These are phyloP conservation scores for Allantophomopsis lycopodina DNA, from an alignment of 2,329 filamentous ascomycete species.

Conservation along the genomic window DNA sequence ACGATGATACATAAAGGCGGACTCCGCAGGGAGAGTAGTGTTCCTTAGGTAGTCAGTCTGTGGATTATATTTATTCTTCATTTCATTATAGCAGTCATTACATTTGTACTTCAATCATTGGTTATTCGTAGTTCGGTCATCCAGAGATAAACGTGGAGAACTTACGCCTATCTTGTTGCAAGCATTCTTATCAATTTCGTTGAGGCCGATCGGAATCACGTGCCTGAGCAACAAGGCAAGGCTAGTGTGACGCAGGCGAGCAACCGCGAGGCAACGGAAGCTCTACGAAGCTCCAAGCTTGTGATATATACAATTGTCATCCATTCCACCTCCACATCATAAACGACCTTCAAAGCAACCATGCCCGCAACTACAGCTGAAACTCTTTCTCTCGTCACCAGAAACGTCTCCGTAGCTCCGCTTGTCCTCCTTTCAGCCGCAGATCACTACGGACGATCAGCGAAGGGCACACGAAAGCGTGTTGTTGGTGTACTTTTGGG, in stretches of 20 bases:
- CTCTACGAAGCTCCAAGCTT: constrained; percentile 7
- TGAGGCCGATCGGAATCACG: too few relatives aligned
- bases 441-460: constrained; percentile 94
- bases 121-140: too few relatives aligned
- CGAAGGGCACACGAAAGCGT: constrained; percentile 73
- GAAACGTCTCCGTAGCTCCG: constrained; percentile 92
- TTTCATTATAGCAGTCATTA: too few relatives aligned
- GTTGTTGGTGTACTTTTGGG: constrained; percentile 91
- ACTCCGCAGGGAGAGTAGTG: too few relatives aligned
- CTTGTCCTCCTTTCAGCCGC: constrained; percentile 94
- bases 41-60: too few relatives aligned
- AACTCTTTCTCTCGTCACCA: constrained; percentile 85
- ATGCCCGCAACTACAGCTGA: constrained; percentile 98
- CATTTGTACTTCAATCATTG: too few relatives aligned
- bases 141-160: too few relatives aligned
- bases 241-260: neutral
- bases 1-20: too few relatives aligned
- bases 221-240: too few relatives aligned
- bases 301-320: constrained; percentile 4
- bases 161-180: too few relatives aligned
- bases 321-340: constrained; percentile 3
- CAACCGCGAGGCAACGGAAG: constrained; percentile 12
- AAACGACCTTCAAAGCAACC: constrained; percentile 19
- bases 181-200: too few relatives aligned
- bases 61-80: too few relatives aligned